Evolutionary conservation across 2,329 filamentous ascomycete genomes (phyloP).

Genomic region (Aspergillus alliaceus): DNA sequence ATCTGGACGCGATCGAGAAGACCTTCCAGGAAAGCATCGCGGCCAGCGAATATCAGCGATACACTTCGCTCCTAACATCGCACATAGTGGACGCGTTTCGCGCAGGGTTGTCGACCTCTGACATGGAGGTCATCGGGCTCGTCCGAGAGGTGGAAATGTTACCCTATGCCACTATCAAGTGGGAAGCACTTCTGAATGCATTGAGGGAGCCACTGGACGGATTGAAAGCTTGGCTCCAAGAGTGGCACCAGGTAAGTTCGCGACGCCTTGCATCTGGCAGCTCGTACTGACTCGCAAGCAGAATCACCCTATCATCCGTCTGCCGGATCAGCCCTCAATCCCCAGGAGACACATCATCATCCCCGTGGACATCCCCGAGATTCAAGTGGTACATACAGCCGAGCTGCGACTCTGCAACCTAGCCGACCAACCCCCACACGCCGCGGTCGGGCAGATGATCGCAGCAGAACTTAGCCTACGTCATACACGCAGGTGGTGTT

Average conservation of each 20-base stretch:
- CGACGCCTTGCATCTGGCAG: neutral
- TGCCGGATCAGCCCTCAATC: constrained; percentile 32
- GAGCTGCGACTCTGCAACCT: constrained; percentile 35
- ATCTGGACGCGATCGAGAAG: constrained; percentile 51
- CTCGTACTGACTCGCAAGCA: constrained; percentile 17
- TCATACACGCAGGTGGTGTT: constrained; percentile 57
- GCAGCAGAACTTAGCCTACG: constrained; percentile 50
- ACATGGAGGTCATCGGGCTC: constrained; percentile 57
- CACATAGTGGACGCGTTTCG: constrained; percentile 50
- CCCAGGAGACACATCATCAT: constrained; percentile 71
- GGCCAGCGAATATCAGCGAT: constrained; percentile 46
- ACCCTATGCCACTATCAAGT: constrained; percentile 53
- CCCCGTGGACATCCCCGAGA: constrained; percentile 82
- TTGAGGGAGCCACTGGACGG: constrained; percentile 48
- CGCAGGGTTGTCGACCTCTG: constrained; percentile 46
- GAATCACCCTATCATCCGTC: constrained; percentile 33
- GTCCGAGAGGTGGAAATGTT: constrained; percentile 54
- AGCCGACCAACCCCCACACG: constrained; percentile 31
- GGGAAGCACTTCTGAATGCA: constrained; percentile 53
- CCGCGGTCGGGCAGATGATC: constrained; percentile 49
- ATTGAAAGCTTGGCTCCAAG: constrained; percentile 52
- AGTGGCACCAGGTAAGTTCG: constrained; percentile 57
- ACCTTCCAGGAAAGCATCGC: constrained; percentile 50
- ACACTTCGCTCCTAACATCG: constrained; percentile 54
- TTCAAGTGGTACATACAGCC: constrained; percentile 80